A percentile compares a stretch with the other conserved stretches of the same genome.
phyloP scores from a whole-genome alignment of 2,329 filamentous ascomycete species.

The Leptographium flavum region DNA sequence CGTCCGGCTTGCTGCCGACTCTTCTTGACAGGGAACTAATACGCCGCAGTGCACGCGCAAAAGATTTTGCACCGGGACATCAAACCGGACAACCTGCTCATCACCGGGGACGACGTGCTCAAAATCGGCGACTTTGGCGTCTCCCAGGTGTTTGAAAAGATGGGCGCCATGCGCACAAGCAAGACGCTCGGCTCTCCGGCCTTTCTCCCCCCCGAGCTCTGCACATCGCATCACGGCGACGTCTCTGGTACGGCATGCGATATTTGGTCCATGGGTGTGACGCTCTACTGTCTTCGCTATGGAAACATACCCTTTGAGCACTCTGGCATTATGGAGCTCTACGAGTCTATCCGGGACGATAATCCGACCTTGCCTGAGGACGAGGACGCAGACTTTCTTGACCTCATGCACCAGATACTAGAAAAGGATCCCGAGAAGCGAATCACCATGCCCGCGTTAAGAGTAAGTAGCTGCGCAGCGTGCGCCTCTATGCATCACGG shows the following conservation, averaged over 20 bases:
- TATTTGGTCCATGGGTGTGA: constrained; percentile 98
- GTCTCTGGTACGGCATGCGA: constrained; percentile 83
- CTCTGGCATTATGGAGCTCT: constrained; percentile 68
- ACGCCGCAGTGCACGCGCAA: constrained; percentile 65
- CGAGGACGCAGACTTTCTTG: constrained; percentile 52
- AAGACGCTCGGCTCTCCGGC: constrained; percentile 93
- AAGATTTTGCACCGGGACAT: constrained; percentile 94
- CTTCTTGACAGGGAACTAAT: too few species aligned
- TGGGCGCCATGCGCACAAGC: constrained; percentile 70
- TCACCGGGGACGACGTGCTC: constrained; percentile 82
- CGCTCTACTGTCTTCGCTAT: constrained; percentile 82
- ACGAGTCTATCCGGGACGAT: constrained; percentile 72
- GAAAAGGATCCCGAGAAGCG: constrained; percentile 76
- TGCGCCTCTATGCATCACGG: not conserved
- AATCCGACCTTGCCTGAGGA: constrained; percentile 46
- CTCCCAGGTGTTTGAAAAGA: constrained; percentile 92
- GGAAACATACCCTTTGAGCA: constrained; percentile 78
- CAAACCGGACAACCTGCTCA: constrained; percentile 88
- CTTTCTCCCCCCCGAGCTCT: constrained; percentile 87
- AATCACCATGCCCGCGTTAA: constrained; percentile 68
- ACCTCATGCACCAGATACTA: constrained; percentile 60
- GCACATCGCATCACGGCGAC: constrained; percentile 70
- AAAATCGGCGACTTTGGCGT: constrained; percentile 99
- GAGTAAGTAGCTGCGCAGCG: constrained; percentile 39
- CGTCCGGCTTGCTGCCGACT: constrained; percentile 20